Evolutionary conservation across 768 basidiomycete genomes (phyloP), one percentile per base, ranked within the genome.

Genomic region (Candolleomyces eurysporus): DNA sequence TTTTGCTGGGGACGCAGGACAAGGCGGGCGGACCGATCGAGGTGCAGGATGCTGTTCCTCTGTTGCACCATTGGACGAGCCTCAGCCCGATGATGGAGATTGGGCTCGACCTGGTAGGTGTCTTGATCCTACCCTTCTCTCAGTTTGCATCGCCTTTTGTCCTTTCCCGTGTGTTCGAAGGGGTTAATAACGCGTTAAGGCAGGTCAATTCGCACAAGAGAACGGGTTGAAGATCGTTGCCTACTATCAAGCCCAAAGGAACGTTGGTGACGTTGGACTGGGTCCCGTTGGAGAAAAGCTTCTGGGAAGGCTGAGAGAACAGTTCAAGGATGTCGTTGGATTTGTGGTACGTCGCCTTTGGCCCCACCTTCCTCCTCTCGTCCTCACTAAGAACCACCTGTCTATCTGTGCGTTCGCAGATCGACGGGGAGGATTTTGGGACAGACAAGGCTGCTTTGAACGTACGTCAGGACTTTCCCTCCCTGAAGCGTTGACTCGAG

Each of bases 1-100:
- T 93, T 8, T 76, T 94, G n/a, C 73, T 94, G 1, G 91, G 91
- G 40, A 82, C 76, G 36, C 70, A 75, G 50, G 60, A 68, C 17
- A 57, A 30, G 46, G 32, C 63, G 16, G 67, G 73, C 2, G 69
- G 72, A 21, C 67, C 68, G 2, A 81, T 90, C 48, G 71, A 71
- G 58, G 81, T 90, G 53, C 74, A 78, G 53, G 91, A 94, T 67
- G 82, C 86, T 3, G 77, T 94, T 43, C 92, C 92, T 16, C 78
- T 94, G 40, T 81, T 92, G 55, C 92, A 94, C 69, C 87, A 92
- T 69, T 94, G 91, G 91, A 91, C 90, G 7, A 87, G 82, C 66
- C 78, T 94, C 57, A 89, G 87, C 63, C 89, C 90, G 4, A 90
- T 90, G 87, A 92, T 92, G 88, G 91, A 92, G 70, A 86, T 91